Base-by-base conservation (phyloP, 306 rosid species). In the Lupinus albus region DNA sequence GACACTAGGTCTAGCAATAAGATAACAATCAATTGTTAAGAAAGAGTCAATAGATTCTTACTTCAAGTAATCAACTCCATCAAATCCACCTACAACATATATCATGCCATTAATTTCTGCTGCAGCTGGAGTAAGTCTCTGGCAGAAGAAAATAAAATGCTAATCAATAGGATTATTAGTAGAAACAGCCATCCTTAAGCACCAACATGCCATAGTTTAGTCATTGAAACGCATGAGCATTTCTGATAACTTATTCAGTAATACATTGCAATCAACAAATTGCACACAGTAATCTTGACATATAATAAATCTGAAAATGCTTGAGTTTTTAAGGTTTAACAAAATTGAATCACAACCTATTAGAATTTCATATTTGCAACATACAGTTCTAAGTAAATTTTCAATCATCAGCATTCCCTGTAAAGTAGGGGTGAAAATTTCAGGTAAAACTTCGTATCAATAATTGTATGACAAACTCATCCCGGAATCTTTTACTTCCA, bases 21-120 rank as follows among this genome's bases (percentile, higher is more conserved):
- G 65, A 59, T 3, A 13, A 50, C 35, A 53, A 51, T 52, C 44
- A 36, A 16, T 17, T 17, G 11, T 21, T 41, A 11, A 25, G 25
- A 68, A 7, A 21, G 6, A 52, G 8, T 39, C 17, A 41, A 55
- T 67, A 67, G 35, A 53, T 54, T 18, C 80, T 63, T 76, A 79
- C 86, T 48, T 77, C 51, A 79, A 18, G 70, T 69, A 79, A 39
- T 56, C 39, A 46, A 61, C 61, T 64, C 81, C 83, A 72, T 82
- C 76, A 63, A 41, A 79, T 58, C 84, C 87, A 58, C 87, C 87
- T 14, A 64, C 80, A 60, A 71, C 80, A 65, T 83, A 83, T 61
- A 83, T 45, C 28, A 20, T 44, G 8, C 82, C 82, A 59, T 70
- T 73, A 53, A 81, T 73, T 77, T 72, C 85, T 11, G 79, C 79